These are phyloP conservation scores for Cryptosporidium xiaoi DNA, from an alignment of 169 alveolate species.

Conservation along the genomic window DNA sequence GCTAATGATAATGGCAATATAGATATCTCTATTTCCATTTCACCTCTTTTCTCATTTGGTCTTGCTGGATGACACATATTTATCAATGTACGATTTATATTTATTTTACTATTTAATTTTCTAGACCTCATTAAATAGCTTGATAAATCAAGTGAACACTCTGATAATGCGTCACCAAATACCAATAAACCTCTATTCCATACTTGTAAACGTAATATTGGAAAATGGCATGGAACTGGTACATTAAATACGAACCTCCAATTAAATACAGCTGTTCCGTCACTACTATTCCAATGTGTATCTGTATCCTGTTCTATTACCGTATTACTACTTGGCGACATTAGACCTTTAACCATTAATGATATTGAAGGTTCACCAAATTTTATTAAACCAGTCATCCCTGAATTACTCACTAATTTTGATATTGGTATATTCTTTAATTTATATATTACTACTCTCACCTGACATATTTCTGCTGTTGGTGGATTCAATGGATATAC, in stretches of 20 bases:
- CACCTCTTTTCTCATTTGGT: slow-evolving; percentile 86
- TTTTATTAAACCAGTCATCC: slow-evolving; percentile 44
- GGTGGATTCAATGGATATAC: slow-evolving; percentile 73
- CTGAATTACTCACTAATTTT: slow-evolving; percentile 58
- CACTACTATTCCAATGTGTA: slow-evolving; percentile 90
- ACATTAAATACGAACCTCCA: slow-evolving; percentile 90
- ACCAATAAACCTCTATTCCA: slow-evolving; percentile 71
- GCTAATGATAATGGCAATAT: slow-evolving; percentile 86
- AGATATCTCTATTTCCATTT: slow-evolving; percentile 86
- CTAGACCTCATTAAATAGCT: slow-evolving; percentile 65
- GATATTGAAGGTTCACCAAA: slow-evolving; percentile 73
- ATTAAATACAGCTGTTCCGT: slow-evolving; percentile 88
- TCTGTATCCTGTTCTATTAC: slow-evolving; percentile 81
- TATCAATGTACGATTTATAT: slow-evolving; percentile 46
- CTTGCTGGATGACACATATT: slow-evolving; percentile 82
- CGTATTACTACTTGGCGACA: slow-evolving; percentile 68
- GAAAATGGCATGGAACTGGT: slow-evolving; percentile 86
- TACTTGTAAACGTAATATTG: slow-evolving; percentile 86
- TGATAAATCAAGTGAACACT: slow-evolving; percentile 69
- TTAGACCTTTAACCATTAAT: slow-evolving; percentile 68
- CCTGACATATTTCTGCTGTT: slow-evolving; percentile 68
- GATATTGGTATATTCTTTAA: slow-evolving; percentile 61
- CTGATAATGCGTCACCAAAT: slow-evolving; percentile 73
- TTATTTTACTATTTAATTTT: slow-evolving; percentile 46
- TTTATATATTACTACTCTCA: slow-evolving; percentile 62